Base-by-base conservation (phyloP, 257 asterid genomes). In the Fraxinus pennsylvanica region DNA sequence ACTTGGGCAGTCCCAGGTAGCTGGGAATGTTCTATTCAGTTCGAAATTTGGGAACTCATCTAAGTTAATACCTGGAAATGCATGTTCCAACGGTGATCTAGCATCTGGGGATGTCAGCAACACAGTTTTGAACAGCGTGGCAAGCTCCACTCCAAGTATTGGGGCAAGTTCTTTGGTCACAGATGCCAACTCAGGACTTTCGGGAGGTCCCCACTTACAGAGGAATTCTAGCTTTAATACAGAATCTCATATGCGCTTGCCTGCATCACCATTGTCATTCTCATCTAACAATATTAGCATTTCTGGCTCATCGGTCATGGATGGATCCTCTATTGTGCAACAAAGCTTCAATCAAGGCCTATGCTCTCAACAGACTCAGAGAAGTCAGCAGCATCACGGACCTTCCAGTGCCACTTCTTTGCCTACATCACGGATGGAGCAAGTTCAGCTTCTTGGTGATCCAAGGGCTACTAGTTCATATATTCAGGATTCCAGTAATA, bases 131-230 rank as follows among this genome's bases (percentile, higher is more conserved):
- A 92, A 89, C 70, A 93, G 93, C 29, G 88, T 89, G 78, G 87
- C 91, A 69, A 92, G 83, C 84, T 93, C 99, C 1, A 96, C 90
- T 67, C 97, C 96, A 47, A 95, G 98, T 84, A 89, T 95, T 77
- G 98, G 98, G 77, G 97, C 97, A 41, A 96, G 99, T 89, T 96
- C 99, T 74, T 81, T 93, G 87, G 99, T 96, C 66, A 96, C 99
- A 4, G 98, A 93, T 90, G 97, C 98, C 59, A 96, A 96, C 84
- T 96, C 99, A 10, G 98, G 92, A 69, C 93, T 92, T 74, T 92
- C 99, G 3, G 96, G 92, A 43, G 97, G 97, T 74, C 98, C 97
- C 75, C 88, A 89, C 74, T 81, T 91, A 66, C 99, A 91, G 85
- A 88, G 97, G 88, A 96, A 97, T 85, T 97, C 93, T 41, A 95